These are phyloP conservation scores for Gossypium schwendimanii DNA, from an alignment of 441 rosid species.

Conservation along the genomic window DNA sequence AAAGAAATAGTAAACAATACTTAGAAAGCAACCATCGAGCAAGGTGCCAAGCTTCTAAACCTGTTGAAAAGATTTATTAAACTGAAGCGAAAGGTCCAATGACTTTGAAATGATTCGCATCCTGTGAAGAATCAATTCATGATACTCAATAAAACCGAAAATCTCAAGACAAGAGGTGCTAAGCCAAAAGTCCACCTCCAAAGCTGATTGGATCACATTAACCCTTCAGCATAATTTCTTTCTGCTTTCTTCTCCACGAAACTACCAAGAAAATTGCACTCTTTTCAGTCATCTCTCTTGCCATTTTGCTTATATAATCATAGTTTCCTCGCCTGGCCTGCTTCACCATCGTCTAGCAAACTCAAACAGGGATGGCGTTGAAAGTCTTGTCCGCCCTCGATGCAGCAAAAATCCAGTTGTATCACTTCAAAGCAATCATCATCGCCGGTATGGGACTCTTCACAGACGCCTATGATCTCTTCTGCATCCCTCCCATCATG, in stretches of 20 bases:
- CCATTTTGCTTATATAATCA: not conserved
- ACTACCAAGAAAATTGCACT: not conserved
- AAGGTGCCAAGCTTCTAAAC: too few relatives aligned
- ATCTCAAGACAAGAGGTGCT: not conserved
- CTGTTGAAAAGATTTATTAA: not conserved
- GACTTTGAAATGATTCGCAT: not conserved
- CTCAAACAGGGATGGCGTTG: slow-evolving; percentile 11
- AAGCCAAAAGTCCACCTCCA: not conserved
- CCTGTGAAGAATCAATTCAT: not conserved
- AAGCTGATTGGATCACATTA: not conserved
- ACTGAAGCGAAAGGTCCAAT: not conserved
- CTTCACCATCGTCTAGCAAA: not conserved
- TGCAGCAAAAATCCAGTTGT: slow-evolving; percentile 46
- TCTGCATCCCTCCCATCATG: slow-evolving; percentile 59
- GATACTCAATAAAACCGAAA: too few relatives aligned
- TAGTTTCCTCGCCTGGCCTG: not conserved
- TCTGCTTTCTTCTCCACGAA: not conserved
- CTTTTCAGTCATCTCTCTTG: too few relatives aligned
- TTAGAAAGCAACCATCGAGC: too few relatives aligned
- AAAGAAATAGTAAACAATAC: too few relatives aligned
- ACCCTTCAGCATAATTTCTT: not conserved
- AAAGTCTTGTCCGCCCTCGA: slow-evolving; percentile 65
- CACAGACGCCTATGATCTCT: slow-evolving; percentile 75
- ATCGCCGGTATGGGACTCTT: slow-evolving; percentile 83
- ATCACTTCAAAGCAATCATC: slow-evolving; percentile 75